Percentiles rank a stretch among this genome's conserved stretches.
Conservation (phyloP, 176 grass and related monocot species). For the Carex kokanica region DNA sequence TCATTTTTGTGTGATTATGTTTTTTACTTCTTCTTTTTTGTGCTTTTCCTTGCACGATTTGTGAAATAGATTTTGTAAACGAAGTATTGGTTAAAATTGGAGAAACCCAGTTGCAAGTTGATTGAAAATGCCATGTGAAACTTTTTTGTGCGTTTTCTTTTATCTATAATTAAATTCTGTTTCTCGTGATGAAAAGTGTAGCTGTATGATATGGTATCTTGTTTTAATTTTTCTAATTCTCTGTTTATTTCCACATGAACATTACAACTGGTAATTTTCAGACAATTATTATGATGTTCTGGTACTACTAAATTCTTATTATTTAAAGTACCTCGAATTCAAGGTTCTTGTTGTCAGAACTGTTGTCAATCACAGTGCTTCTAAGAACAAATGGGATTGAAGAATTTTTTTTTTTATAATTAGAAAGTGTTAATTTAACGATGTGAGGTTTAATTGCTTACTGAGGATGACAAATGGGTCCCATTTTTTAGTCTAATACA, state of each 20-base stretch:
- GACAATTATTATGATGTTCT: not conserved
- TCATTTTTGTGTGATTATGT: not conserved
- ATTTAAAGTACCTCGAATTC: not conserved
- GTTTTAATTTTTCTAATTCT: not conserved
- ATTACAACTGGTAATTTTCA: not conserved
- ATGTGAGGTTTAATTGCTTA: not conserved
- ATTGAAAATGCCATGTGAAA: not conserved
- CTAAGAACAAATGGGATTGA: not conserved
- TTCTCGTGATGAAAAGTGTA: not conserved
- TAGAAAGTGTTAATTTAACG: not conserved
- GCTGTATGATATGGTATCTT: not conserved
- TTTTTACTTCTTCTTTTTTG: not conserved
- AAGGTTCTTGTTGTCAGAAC: not conserved
- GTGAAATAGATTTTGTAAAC: not conserved
- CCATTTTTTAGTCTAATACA: not conserved
- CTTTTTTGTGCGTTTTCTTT: not conserved
- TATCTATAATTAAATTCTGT: not conserved
- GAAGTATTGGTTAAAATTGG: not conserved
- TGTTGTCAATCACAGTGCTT: not conserved
- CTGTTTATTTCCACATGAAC: not conserved
- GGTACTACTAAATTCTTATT: not conserved
- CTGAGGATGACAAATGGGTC: not conserved
- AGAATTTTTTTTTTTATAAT: not conserved
- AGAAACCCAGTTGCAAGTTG: not conserved
- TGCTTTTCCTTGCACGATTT: not conserved